phyloP scores from a whole-genome alignment of 2,329 filamentous ascomycete species.

The Nothomitra cinnamomea region DNA sequence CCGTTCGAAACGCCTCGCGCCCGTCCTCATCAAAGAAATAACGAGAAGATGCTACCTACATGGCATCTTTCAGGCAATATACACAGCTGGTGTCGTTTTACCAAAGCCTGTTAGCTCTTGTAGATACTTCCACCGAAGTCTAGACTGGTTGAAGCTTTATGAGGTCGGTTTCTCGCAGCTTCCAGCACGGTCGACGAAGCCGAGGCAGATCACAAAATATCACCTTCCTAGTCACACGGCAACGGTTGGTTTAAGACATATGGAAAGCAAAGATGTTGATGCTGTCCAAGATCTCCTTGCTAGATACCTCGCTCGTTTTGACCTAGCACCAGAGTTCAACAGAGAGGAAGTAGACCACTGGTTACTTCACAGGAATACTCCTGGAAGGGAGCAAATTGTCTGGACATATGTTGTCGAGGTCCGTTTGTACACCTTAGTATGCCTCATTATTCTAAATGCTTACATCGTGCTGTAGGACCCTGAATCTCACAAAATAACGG shows the following conservation, averaged over 20 bases:
- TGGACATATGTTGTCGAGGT: slow-evolving; percentile 88
- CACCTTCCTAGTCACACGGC: slow-evolving; percentile 58
- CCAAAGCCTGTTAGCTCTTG: slow-evolving; percentile 86
- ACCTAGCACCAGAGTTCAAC: slow-evolving; percentile 68
- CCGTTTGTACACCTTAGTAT: slow-evolving; percentile 11
- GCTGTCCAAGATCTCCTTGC: slow-evolving; percentile 57
- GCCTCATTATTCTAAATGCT: neutral
- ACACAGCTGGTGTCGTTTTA: slow-evolving; percentile 81
- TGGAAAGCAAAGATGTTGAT: slow-evolving; percentile 64
- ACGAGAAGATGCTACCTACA: slow-evolving; percentile 78
- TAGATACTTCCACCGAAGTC: slow-evolving; percentile 82
- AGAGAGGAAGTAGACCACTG: slow-evolving; percentile 75
- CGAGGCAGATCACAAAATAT: slow-evolving; percentile 74
- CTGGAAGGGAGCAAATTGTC: slow-evolving; percentile 60
- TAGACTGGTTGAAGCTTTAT: slow-evolving; percentile 93
- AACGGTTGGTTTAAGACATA: slow-evolving; percentile 59
- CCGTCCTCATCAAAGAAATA: slow-evolving; percentile 94
- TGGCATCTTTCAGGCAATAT: slow-evolving; percentile 86
- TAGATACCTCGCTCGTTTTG: slow-evolving; percentile 62
- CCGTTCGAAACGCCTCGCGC: slow-evolving; percentile 76
- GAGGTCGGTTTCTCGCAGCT: slow-evolving; percentile 88
- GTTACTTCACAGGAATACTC: slow-evolving; percentile 53
- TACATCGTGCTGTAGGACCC: slow-evolving; percentile 24
- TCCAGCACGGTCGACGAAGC: slow-evolving; percentile 65
- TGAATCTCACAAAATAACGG: slow-evolving; percentile 64